A percentile compares a stretch with the other conserved stretches of the same genome.
These are phyloP conservation scores for Hanseniaspora thailandica DNA, from an alignment of 805 yeast genomes.

Conservation along the genomic window DNA sequence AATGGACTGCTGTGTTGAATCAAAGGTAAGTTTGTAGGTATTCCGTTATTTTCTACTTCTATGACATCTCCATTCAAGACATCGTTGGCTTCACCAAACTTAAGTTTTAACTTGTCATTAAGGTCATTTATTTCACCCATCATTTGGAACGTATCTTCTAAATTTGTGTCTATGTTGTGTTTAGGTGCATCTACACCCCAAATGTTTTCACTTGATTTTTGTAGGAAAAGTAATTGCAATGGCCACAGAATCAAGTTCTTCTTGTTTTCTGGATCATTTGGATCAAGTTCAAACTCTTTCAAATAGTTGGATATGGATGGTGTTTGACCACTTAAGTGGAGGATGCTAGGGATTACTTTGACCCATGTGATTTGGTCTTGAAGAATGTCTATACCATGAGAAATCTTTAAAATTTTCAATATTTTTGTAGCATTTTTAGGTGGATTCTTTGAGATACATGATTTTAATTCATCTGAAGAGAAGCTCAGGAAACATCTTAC, in stretches of 20 bases:
- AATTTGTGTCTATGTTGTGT: conserved; percentile 6
- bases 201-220: conserved; percentile 22
- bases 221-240: conserved; percentile 49
- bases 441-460: conserved; percentile 30
- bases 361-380: conserved; percentile 41
- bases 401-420: conserved; percentile 29
- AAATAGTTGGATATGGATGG: conserved; percentile 49
- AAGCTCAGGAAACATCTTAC: conserved; percentile 37
- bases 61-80: conserved; percentile 6
- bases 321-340: conserved; percentile 57
- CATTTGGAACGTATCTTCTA: conserved; percentile 23
- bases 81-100: conserved; percentile 14
- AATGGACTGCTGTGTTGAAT: conserved; percentile 12
- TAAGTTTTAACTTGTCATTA: conserved; percentile 17
- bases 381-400: conserved; percentile 29
- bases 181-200: conserved; percentile 18
- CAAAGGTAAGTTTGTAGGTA: conserved; percentile 1
- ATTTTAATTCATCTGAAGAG: conserved; percentile 23
- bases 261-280: conserved; percentile 17
- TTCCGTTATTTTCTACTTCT: background rate
- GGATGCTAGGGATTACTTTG: conserved; percentile 53
- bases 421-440: conserved; percentile 35
- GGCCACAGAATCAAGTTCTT: conserved; percentile 62
- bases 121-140: conserved; percentile 25
- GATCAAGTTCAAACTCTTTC: background rate